These are phyloP conservation scores for Senecio squalidus DNA, from an alignment of 140 eudicot species.

Conservation along the genomic window DNA sequence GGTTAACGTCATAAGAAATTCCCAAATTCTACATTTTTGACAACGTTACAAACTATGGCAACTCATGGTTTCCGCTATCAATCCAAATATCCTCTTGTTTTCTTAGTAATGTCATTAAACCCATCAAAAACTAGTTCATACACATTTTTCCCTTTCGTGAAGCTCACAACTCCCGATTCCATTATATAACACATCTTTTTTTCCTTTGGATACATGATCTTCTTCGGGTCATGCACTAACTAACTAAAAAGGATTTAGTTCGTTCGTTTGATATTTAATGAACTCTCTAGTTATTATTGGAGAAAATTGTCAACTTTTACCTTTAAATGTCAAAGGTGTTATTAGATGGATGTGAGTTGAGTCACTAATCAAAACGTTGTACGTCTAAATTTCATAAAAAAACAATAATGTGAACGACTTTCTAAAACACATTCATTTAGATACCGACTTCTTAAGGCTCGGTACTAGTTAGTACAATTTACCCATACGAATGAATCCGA, in stretches of 20 bases:
- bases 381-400: too few relatives aligned
- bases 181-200: too few relatives aligned
- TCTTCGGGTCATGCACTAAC: constrained; percentile 9
- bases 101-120: constrained; percentile 21
- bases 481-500: too few relatives aligned
- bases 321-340: too few relatives aligned
- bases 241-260: constrained; percentile 25
- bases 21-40: constrained; percentile 52
- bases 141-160: constrained; percentile 36
- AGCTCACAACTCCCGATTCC: too few relatives aligned
- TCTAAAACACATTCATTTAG: too few relatives aligned
- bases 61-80: constrained; percentile 39
- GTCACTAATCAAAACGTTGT: too few relatives aligned
- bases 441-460: too few relatives aligned
- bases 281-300: constrained; percentile 43
- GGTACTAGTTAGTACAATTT: too few relatives aligned
- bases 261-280: constrained; percentile 44
- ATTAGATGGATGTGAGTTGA: too few relatives aligned
- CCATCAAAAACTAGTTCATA: constrained; percentile 28
- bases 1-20: constrained; percentile 31
- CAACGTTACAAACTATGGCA: constrained; percentile 41
- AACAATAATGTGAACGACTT: too few relatives aligned
- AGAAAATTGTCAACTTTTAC: too few relatives aligned
- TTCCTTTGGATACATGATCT: constrained; percentile 35
- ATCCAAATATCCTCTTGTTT: constrained; percentile 56